phyloP scores from a whole-genome alignment of 2,329 filamentous ascomycete genomes.

The Phaeosphaeriaceae sp. region DNA sequence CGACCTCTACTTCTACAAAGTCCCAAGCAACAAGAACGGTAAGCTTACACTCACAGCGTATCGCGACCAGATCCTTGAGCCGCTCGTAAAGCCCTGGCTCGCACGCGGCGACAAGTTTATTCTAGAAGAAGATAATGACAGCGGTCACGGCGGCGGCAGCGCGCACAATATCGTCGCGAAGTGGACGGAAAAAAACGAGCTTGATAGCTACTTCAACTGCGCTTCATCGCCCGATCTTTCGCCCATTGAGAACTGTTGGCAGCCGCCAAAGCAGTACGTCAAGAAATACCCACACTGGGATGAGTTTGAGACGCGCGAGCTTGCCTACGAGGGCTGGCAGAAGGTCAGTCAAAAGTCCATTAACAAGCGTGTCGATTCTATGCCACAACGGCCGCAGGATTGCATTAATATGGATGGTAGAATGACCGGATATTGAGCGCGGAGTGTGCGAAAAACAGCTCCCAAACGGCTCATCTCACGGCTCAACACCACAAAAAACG shows the following conservation, averaged over 20 bases:
- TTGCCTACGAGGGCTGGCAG: conserved; percentile 6
- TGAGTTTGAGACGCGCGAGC: conserved; percentile 5
- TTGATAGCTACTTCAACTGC: too few species aligned
- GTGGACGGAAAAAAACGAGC: too few species aligned
- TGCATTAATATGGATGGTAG: too few species aligned
- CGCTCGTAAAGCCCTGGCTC: too few species aligned
- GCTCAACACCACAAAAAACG: too few species aligned
- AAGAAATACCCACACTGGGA: conserved; percentile 7
- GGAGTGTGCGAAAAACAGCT: too few species aligned
- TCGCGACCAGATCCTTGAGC: too few species aligned
- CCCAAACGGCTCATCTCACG: too few species aligned
- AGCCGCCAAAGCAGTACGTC: conserved; percentile 17
- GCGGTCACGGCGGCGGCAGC: neutral
- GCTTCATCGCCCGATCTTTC: neutral
- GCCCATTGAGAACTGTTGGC: conserved; percentile 17
- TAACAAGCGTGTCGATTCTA: conserved; percentile 8
- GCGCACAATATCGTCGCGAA: too few species aligned
- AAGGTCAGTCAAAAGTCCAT: conserved; percentile 4
- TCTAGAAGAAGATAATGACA: conserved; percentile 5
- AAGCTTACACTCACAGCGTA: neutral
- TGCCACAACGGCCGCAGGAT: too few species aligned
- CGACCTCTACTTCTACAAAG: neutral
- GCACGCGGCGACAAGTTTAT: conserved; percentile 1
- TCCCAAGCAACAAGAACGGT: neutral
- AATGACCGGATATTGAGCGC: too few species aligned